Conservation (phyloP, 139 green algal genomes). For the Chlamydomonas urium region DNA sequence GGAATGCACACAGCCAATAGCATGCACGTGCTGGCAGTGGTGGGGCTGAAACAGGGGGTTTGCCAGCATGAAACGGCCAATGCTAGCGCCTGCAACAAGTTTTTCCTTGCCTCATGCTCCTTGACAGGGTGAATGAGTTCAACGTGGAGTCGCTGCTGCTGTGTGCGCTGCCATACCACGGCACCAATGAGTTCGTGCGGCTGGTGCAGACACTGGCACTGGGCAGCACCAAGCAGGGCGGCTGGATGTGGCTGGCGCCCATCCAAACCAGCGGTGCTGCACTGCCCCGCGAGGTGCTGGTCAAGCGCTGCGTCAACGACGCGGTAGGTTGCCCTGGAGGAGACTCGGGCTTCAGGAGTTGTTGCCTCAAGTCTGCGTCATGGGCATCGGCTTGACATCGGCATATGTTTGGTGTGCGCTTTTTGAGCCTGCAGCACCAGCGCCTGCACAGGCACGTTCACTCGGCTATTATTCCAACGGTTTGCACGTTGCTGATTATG, state of each 20-base stretch:
- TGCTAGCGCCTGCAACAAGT: too few relatives aligned
- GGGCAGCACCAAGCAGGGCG: conserved; percentile 24
- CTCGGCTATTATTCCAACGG: too few relatives aligned
- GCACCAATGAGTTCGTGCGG: conserved; percentile 85
- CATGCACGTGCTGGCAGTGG: too few relatives aligned
- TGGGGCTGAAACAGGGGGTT: too few relatives aligned
- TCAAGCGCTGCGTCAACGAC: conserved; percentile 65
- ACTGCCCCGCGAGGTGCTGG: conserved; percentile 57
- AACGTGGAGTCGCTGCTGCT: conserved; percentile 76
- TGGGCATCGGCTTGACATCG: too few relatives aligned
- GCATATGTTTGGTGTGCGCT: too few relatives aligned
- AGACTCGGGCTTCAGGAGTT: too few relatives aligned
- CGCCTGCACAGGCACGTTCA: too few relatives aligned
- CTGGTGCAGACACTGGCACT: conserved; percentile 72
- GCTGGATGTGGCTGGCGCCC: conserved; percentile 63
- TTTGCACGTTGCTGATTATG: too few relatives aligned
- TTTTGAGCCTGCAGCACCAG: too few relatives aligned
- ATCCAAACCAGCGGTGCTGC: conserved; percentile 65
- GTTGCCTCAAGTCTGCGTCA: not conserved
- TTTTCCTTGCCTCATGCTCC: not conserved
- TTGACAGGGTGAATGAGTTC: conserved; percentile 73
- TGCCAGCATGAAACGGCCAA: too few relatives aligned
- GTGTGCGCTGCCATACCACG: conserved; percentile 79
- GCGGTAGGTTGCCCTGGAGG: conserved; percentile 24
- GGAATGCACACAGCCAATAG: not conserved